A percentile compares a stretch with the other conserved stretches of the same genome.
Conservation (phyloP, 768 basidiomycete species). For the Nidularia sp. region DNA sequence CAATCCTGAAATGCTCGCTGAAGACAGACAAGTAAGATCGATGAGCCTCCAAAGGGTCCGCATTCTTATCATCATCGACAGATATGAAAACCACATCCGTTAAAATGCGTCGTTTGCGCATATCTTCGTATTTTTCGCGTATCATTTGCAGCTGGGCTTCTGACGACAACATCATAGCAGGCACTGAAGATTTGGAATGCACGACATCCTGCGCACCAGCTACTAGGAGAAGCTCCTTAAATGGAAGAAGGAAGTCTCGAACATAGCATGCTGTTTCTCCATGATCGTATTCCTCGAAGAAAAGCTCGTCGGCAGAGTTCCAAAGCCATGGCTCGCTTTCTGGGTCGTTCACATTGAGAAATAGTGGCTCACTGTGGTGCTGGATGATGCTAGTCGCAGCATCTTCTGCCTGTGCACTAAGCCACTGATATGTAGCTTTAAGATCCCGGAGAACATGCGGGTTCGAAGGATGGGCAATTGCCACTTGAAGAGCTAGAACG, state of each 20-base stretch:
- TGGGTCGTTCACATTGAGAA: constrained; percentile 44
- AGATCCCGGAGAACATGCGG: constrained; percentile 30
- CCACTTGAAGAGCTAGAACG: constrained; percentile 23
- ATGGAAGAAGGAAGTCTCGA: constrained; percentile 26
- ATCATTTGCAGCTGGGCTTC: constrained; percentile 9
- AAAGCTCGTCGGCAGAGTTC: constrained; percentile 31
- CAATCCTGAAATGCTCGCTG: constrained; percentile 23
- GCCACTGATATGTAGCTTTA: constrained; percentile 37
- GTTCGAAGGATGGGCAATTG: constrained; percentile 16
- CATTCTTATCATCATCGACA: constrained; percentile 10
- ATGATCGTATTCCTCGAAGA: constrained; percentile 29
- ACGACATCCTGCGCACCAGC: constrained; percentile 25
- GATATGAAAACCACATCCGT: constrained; percentile 33
- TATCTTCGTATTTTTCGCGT: constrained; percentile 23
- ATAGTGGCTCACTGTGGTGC: constrained; percentile 21
- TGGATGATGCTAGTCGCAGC: constrained; percentile 10
- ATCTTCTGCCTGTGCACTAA: constrained; percentile 22
- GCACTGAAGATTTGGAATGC: constrained; percentile 8
- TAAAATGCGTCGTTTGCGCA: constrained; percentile 24
- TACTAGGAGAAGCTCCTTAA: constrained; percentile 22
- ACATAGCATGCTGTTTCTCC: constrained; percentile 20
- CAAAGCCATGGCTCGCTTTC: constrained; percentile 33
- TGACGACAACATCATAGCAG: constrained; percentile 6
- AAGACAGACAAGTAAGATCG: constrained; percentile 31
- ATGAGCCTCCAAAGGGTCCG: constrained; percentile 28